phyloP scores from a whole-genome alignment of 192 early-diverging fungal species.

The Paraglomus occultum region DNA sequence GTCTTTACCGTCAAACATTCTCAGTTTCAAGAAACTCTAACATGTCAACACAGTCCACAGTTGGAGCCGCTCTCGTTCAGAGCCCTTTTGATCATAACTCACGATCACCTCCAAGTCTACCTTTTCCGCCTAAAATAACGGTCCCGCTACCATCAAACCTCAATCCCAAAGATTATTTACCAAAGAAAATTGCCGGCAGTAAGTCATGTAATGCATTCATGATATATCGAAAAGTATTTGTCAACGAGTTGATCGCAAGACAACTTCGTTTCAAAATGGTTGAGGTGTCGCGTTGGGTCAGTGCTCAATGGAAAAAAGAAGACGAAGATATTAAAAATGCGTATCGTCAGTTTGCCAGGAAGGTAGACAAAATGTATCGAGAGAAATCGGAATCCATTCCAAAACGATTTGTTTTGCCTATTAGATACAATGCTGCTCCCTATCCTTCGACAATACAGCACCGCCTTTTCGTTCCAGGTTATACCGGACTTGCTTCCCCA shows the following conservation, averaged over 20 bases:
- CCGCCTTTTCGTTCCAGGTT: no score
- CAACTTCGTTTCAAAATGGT: conserved; percentile 3
- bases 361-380: conserved; percentile 5
- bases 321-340: not conserved
- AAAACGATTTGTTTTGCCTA: not conserved
- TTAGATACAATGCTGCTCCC: no score
- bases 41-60: no score
- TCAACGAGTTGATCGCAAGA: not conserved
- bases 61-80: no score
- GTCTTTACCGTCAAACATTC: no score
- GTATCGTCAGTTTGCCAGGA: not conserved
- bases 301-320: not conserved
- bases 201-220: conserved; percentile 14
- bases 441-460: no score
- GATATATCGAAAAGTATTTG: conserved; percentile 4
- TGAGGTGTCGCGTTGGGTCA: not conserved
- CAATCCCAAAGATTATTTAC: not conserved
- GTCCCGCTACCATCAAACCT: not conserved
- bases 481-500: no score
- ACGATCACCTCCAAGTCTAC: no score
- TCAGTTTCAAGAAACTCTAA: no score
- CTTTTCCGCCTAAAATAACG: no score
- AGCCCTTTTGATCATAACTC: no score
- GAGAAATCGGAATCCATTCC: not conserved
- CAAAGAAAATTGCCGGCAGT: not conserved